Evolutionary conservation across 2,329 filamentous ascomycete species (phyloP), one percentile per base, ranked within the genome.

Genomic region (Alternaria longipes): DNA sequence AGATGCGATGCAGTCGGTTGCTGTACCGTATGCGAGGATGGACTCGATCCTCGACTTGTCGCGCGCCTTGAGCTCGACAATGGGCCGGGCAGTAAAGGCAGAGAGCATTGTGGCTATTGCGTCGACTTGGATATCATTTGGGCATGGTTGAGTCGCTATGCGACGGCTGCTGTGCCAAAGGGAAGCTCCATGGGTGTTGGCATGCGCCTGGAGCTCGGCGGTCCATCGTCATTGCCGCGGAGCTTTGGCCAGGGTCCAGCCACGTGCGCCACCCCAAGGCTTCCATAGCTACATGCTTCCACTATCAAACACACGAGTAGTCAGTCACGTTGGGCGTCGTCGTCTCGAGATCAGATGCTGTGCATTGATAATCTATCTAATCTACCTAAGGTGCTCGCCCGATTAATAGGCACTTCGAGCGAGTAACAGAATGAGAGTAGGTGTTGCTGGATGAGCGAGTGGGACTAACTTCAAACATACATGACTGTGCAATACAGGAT

Each of bases 11-110:
- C 36, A 20, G 50, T 34, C 34, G 40, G 24, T 46, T 51, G 32
- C 16, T 80, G 59, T 85, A 92, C 91, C 93, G 81, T 97, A 92
- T 63, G 94, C 92, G 49, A 98, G 86, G 69, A 99, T 92, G 51
- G 92, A 95, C 82, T 99, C 95, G 81, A 99, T 97, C 84, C 91
- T 95, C 68, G 92, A 96, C 84, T 96, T 97, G 87, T 98, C 94
- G 80, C 92, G 90, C 80, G 90, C 89, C 83, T 91, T 94, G 74
- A 99, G 91, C 91, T 99, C 95, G 85, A 98, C 91, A 79, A 99
- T 94, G 67, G 94, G 92, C 76, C 92, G 91, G 83, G 95, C 94
- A 72, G 91, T 97, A 83, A 99, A 99, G 78, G 95, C 95, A 81
- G 94, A 96, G 81, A 99, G 90, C 95, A 97, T 97, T 55, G 34